phyloP scores from a whole-genome alignment of 1,139 yeast genomes.

The Kazachstania sp. region DNA sequence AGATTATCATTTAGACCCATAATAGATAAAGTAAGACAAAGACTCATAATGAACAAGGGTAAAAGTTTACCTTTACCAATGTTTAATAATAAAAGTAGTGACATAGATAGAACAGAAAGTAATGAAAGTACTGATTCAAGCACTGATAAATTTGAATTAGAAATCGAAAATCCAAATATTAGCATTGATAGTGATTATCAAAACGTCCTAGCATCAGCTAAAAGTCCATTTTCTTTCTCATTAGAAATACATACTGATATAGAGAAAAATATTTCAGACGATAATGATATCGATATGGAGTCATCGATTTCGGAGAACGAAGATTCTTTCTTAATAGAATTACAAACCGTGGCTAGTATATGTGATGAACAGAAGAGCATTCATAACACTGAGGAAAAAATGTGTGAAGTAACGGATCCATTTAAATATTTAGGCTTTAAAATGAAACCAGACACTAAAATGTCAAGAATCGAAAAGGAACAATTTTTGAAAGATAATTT shows the following conservation, averaged over 20 bases:
- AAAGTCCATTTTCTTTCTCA: background rate
- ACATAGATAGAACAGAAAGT: background rate
- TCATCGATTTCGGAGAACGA: background rate
- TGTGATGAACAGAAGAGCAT: background rate
- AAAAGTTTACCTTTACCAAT: background rate
- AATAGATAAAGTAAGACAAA: slow-evolving; percentile 16
- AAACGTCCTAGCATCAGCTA: background rate
- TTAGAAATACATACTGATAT: background rate
- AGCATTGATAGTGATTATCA: background rate
- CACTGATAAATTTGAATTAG: background rate
- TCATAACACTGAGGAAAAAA: background rate
- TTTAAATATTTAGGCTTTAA: background rate
- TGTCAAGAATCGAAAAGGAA: background rate
- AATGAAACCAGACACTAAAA: background rate
- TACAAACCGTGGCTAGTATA: slow-evolving; percentile 5
- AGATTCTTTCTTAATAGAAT: slow-evolving; percentile 6
- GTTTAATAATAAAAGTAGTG: background rate
- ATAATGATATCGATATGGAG: background rate
- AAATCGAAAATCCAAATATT: background rate
- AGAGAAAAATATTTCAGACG: background rate
- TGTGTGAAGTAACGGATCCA: slow-evolving; percentile 1
- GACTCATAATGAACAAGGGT: slow-evolving; percentile 4
- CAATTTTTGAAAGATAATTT: slow-evolving; percentile 3
- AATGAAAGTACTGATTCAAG: background rate
- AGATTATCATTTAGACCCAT: slow-evolving; percentile 32